Evolutionary conservation across 192 early-diverging fungal species (phyloP).

Genomic region (Podila minutissima): DNA sequence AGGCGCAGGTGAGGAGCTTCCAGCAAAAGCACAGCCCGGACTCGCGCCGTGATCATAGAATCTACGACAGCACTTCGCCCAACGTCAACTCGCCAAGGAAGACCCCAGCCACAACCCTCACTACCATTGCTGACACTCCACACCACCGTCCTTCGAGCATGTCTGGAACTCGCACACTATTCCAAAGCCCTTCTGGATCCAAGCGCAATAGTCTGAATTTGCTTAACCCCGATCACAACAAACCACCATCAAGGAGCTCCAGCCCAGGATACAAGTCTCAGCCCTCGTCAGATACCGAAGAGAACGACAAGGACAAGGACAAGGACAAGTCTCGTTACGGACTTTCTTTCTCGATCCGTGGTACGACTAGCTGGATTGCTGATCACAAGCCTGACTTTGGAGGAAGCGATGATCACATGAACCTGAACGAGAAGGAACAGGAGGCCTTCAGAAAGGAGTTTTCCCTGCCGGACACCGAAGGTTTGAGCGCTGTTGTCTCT

Average conservation of each 20-base stretch:
- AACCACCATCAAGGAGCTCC: conserved; percentile 18
- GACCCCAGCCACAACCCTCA: not conserved
- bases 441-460: conserved; percentile 62
- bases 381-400: conserved; percentile 25
- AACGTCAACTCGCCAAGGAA: conserved; percentile 17
- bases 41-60: conserved; percentile 1
- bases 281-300: conserved; percentile 31
- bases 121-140: not conserved
- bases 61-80: conserved; percentile 29
- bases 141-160: conserved; percentile 18
- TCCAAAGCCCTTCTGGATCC: conserved; percentile 6
- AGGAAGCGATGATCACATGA: conserved; percentile 4
- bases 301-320: conserved; percentile 21
- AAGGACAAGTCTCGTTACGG: conserved; percentile 13
- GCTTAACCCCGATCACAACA: not conserved
- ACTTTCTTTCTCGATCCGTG: conserved; percentile 36
- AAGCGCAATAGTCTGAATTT: conserved; percentile 8
- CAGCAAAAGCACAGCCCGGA: conserved; percentile 2
- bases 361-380: conserved; percentile 38
- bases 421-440: conserved; percentile 29
- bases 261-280: conserved; percentile 22
- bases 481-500: conserved; percentile 58
- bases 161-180: conserved; percentile 8
- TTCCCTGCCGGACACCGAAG: conserved; percentile 64
- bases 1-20: conserved; percentile 30